Base-by-base conservation (phyloP, 208 protist species). In the Herpetomonas tarakana region DNA sequence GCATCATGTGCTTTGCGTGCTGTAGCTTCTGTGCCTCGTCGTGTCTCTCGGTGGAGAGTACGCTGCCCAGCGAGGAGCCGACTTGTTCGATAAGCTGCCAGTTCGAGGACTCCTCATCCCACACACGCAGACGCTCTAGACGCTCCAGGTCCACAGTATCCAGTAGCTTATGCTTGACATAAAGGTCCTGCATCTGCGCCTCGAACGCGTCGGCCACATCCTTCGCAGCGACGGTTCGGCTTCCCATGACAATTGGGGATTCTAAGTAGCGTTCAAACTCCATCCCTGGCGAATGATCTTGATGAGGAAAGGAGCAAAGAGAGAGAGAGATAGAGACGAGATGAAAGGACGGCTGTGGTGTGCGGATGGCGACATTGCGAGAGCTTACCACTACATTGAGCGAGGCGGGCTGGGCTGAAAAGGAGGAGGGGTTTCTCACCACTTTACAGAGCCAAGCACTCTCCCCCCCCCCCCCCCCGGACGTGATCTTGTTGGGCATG, bases 201-300 rank as follows among this genome's bases (percentile, higher is more conserved):
- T 65, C 51, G 22, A 71, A 57, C 18, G 30, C 9, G 22, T 47
- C 56, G 4, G 25, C 56, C 18, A 62, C 52, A 1, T 52, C 1
- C 51, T 29, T 56, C 65, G n/a, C n/a, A n/a, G n/a, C n/a, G n/a
- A n/a, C n/a, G n/a, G n/a, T n/a, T n/a, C n/a, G n/a, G n/a, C n/a
- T n/a, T n/a, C n/a, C n/a, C n/a, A n/a, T n/a, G n/a, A n/a, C n/a
- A n/a, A n/a, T n/a, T n/a, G n/a, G n/a, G n/a, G n/a, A n/a, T n/a
- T n/a, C n/a, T n/a, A n/a, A n/a, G n/a, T n/a, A n/a, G n/a, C n/a
- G n/a, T n/a, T n/a, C n/a, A n/a, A n/a, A n/a, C n/a, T n/a, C n/a
- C n/a, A n/a, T n/a, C n/a, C n/a, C n/a, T n/a, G n/a, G n/a, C n/a
- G n/a, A n/a, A n/a, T n/a, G n/a, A n/a, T 41, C 52, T 31, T 18